Evolutionary conservation across 805 yeast species (phyloP).

Genomic region (Saccharomycopsis vini): DNA sequence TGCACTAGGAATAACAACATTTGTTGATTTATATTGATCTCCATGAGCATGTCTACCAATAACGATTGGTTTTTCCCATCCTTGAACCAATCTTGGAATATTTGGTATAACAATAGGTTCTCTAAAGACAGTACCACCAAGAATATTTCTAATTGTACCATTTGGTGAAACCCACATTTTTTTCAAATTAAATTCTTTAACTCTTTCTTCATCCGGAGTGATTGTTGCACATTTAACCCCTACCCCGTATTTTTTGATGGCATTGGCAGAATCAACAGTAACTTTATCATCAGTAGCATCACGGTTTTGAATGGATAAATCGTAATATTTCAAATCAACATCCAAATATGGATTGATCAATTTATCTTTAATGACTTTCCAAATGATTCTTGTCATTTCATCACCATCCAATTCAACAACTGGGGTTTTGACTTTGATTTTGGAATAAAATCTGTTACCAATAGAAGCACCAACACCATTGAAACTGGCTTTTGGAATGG

Average conservation of each 20-base stretch:
- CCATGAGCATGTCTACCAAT: conserved; percentile 98
- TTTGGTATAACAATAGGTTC: conserved; percentile 89
- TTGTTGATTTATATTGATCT: conserved; percentile 93
- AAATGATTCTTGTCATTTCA: conserved; percentile 89
- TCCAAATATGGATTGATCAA: conserved; percentile 79
- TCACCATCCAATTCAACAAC: conserved; percentile 97
- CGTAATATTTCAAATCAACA: conserved; percentile 85
- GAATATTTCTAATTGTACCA: conserved; percentile 90
- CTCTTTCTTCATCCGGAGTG: conserved; percentile 97
- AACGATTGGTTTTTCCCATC: conserved; percentile 92
- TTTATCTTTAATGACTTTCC: conserved; percentile 83
- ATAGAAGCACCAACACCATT: neutral
- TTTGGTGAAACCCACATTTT: conserved; percentile 98
- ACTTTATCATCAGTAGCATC: conserved; percentile 85
- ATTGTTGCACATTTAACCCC: conserved; percentile 97
- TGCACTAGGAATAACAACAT: conserved; percentile 66
- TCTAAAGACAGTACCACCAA: conserved; percentile 95
- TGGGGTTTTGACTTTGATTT: conserved; percentile 77
- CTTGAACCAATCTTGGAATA: conserved; percentile 81
- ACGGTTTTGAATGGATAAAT: conserved; percentile 77
- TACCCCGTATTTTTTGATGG: conserved; percentile 80
- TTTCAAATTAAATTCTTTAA: conserved; percentile 79
- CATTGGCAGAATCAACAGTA: conserved; percentile 82
- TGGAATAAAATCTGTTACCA: conserved; percentile 22
- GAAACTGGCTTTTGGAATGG: neutral